These are phyloP conservation scores for Cutaneotrichosporon sp. DNA, from an alignment of 1,284 basidiomycete genomes.

Conservation along the genomic window DNA sequence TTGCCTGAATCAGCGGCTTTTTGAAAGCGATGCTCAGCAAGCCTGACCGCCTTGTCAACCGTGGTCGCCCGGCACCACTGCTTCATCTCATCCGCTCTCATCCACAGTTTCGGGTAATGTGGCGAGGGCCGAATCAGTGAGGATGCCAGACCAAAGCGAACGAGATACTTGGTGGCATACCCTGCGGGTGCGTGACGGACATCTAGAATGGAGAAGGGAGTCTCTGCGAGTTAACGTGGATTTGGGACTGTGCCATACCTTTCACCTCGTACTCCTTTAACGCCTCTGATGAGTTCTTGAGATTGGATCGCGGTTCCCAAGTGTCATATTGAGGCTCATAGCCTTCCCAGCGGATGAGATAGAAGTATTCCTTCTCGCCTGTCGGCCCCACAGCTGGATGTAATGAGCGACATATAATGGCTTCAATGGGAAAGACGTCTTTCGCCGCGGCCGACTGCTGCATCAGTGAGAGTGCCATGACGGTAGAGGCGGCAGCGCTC, in stretches of 20 bases:
- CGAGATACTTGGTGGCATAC: constrained; percentile 21
- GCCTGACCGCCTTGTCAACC: neutral
- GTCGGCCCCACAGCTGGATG: constrained; percentile 4
- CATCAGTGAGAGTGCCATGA: no score
- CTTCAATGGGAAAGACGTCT: constrained; percentile 15
- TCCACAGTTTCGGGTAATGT: constrained; percentile 21
- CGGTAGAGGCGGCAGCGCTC: no score
- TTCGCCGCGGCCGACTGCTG: neutral
- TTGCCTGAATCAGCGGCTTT: no score
- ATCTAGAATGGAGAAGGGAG: no score
- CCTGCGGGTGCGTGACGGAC: no score
- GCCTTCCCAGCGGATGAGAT: constrained; percentile 59
- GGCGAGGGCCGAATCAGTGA: constrained; percentile 15
- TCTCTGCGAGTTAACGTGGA: no score
- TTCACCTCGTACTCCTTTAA: neutral
- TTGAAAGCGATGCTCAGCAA: no score
- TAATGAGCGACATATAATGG: constrained; percentile 29
- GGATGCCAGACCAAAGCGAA: constrained; percentile 18
- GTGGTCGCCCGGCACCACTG: neutral
- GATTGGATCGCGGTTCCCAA: constrained; percentile 57
- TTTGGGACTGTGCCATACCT: neutral
- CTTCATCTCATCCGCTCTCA: constrained; percentile 17
- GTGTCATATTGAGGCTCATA: constrained; percentile 58
- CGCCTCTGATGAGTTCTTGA: constrained; percentile 28
- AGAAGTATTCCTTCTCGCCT: constrained; percentile 42